These are phyloP conservation scores for Closterium sp. DNA, from an alignment of 139 green algal genomes.

Conservation along the genomic window DNA sequence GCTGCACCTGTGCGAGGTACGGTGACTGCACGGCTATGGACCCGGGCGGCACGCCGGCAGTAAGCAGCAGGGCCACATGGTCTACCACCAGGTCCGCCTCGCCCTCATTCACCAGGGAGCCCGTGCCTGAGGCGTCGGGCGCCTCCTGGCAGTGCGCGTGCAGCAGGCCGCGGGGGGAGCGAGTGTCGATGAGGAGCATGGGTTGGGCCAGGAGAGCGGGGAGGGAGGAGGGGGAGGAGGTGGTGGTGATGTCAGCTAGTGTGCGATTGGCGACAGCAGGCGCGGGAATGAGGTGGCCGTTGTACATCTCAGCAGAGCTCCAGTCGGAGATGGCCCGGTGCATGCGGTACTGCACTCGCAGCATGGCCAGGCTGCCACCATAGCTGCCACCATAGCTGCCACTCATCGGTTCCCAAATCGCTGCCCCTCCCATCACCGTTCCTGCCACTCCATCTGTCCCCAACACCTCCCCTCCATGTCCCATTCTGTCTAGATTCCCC, in stretches of 20 bases:
- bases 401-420: too few relatives aligned
- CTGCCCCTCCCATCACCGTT: too few relatives aligned
- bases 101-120: constrained; percentile 50
- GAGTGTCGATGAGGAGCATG: constrained; percentile 50
- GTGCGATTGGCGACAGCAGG: constrained; percentile 8
- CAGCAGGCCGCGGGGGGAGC: constrained; percentile 22
- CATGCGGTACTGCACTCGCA: constrained; percentile 56
- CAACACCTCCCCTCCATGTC: too few relatives aligned
- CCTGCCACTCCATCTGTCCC: too few relatives aligned
- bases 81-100: constrained; percentile 46
- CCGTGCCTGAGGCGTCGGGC: constrained; percentile 11
- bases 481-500: too few relatives aligned
- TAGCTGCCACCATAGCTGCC: background rate
- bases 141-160: constrained; percentile 27
- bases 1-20: constrained; percentile 55
- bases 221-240: background rate
- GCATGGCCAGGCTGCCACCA: background rate
- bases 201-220: background rate
- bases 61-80: constrained; percentile 47
- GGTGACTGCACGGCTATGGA: constrained; percentile 51
- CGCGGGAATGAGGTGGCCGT: constrained; percentile 28
- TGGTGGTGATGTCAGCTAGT: background rate
- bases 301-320: constrained; percentile 47
- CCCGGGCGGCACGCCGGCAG: constrained; percentile 8
- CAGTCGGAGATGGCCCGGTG: constrained; percentile 44